Conservation (phyloP, 2,329 filamentous ascomycete genomes). For the Xylariaceae sp. region DNA sequence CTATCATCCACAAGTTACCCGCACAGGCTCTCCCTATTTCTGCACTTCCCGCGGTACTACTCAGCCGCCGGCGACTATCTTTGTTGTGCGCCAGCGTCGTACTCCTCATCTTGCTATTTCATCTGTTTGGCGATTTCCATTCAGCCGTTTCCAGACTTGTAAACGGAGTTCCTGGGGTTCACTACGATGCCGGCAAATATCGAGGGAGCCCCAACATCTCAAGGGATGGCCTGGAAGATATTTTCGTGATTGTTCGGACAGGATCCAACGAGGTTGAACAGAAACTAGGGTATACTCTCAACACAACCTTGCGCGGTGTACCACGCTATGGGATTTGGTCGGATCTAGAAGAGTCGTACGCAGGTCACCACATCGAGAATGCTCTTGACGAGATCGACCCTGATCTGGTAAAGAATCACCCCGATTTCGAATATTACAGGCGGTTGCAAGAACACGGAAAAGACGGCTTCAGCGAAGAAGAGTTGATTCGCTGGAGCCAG, state of each 20-base stretch:
- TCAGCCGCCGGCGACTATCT: neutral
- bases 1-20: too few relatives aligned
- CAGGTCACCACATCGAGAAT: conserved; percentile 8
- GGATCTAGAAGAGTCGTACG: conserved; percentile 11
- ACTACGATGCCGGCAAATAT: neutral
- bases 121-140: neutral
- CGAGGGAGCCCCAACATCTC: conserved; percentile 2
- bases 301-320: conserved; percentile 11
- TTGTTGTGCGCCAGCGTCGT: neutral
- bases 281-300: conserved; percentile 11
- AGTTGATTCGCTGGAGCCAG: conserved; percentile 6
- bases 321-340: conserved; percentile 16
- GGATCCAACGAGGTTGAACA: conserved; percentile 15
- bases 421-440: conserved; percentile 16
- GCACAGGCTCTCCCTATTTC: too few relatives aligned
- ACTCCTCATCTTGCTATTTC: neutral
- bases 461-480: neutral
- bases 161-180: neutral
- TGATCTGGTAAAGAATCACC: conserved; percentile 6
- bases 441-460: conserved; percentile 8
- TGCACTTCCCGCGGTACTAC: neutral
- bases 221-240: conserved; percentile 9
- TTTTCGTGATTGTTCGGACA: conserved; percentile 19
- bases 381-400: conserved; percentile 12
- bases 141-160: neutral